Conservation (phyloP, 805 yeast genomes). For the Cyberlindnera maritima region DNA sequence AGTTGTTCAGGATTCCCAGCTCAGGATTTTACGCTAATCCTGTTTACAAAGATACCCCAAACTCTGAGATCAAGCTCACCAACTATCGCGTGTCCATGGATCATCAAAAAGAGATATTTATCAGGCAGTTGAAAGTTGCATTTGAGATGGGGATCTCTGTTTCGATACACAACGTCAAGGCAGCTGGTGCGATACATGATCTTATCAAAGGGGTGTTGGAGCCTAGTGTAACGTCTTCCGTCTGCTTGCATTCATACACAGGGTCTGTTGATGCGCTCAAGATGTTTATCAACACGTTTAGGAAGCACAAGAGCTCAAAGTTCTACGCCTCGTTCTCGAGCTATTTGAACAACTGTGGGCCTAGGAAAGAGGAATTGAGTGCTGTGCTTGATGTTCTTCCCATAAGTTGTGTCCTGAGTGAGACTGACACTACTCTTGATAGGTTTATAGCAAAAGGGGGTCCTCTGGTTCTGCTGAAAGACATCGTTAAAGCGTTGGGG, state of each 20-base stretch:
- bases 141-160: slow-evolving; percentile 44
- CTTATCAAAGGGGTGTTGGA: slow-evolving; percentile 28
- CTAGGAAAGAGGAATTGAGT: slow-evolving; percentile 4
- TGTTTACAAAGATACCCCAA: not conserved
- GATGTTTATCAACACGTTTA: slow-evolving; percentile 36
- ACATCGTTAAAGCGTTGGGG: slow-evolving; percentile 2
- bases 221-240: slow-evolving; percentile 29
- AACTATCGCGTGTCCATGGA: slow-evolving; percentile 54
- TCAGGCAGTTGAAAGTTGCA: slow-evolving; percentile 54
- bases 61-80: slow-evolving; percentile 26
- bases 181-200: slow-evolving; percentile 62
- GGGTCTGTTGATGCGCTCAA: slow-evolving; percentile 74
- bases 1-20: slow-evolving; percentile 63
- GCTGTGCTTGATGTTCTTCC: slow-evolving; percentile 4
- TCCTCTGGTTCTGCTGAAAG: slow-evolving; percentile 3
- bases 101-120: slow-evolving; percentile 64
- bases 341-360: slow-evolving; percentile 13
- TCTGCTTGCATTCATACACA: slow-evolving; percentile 81
- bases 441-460: slow-evolving; percentile 5
- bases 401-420: slow-evolving; percentile 13
- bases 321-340: slow-evolving; percentile 17
- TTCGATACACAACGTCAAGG: slow-evolving; percentile 83
- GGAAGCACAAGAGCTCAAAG: slow-evolving; percentile 3
- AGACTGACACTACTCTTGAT: slow-evolving; percentile 25
- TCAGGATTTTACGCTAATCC: slow-evolving; percentile 51